Evolutionary conservation across 2,329 filamentous ascomycete species (phyloP), one percentile per base, ranked within the genome.

Genomic region (Drechslerella dactyloides): DNA sequence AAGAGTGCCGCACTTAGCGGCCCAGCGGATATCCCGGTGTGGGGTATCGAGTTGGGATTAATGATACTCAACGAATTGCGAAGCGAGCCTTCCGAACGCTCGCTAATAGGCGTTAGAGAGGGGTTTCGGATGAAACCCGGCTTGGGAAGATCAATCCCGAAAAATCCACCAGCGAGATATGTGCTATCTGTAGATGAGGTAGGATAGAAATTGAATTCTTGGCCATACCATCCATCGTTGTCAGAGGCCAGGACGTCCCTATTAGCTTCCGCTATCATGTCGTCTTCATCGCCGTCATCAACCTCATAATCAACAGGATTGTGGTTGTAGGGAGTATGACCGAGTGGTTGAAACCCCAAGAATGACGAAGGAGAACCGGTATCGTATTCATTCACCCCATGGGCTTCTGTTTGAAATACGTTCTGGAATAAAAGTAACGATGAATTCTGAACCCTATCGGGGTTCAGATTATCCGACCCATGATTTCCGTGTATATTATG

Each of bases 181-280:
- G 68, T 72, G 56, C 68, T 60, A 42, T 65, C 51, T 4, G 48
- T 65, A 17, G 80, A 75, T 0, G 86, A 85, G 1, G 83, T 82
- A 0, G 93, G 91, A 79, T 96, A 99, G 79, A 99, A 99, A 0
- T 92, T 93, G 77, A 99, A 99, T 78, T 99, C 94, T 75, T 92
- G 89, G 0, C 94, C 94, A 77, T 99, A 99, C 82, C 94, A 96
- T 0, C 91, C 93, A 74, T 97, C 93, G 5, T 89, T 89, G 77
- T 99, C 94, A 75, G 91, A 93, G 51, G 94, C 93, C 6, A 99
- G 83, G 0, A 90, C 94, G 78, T 94, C 93, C 0, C 93, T 93
- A 76, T 99, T 99, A 3, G 94, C 94, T 66, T 92, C 94, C 0
- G 93, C 93, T 70, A 99, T 96, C 76, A 97, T 94, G 76, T 97